Conservation (phyloP, 768 basidiomycete genomes). For the Mycena rosella region DNA sequence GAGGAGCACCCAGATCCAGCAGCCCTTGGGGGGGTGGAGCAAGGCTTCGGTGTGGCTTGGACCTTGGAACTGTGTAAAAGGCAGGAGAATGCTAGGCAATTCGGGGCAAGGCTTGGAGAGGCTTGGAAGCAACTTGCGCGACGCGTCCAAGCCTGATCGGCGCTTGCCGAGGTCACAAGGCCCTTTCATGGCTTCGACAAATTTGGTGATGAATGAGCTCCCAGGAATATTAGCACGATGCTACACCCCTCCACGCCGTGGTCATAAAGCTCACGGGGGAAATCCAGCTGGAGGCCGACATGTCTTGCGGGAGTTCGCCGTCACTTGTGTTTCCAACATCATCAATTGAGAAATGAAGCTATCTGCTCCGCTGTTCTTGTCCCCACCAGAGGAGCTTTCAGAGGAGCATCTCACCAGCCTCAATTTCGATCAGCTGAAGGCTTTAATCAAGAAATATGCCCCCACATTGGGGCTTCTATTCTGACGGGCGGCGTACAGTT, state of each 20-base stretch:
- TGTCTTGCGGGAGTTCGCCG: slow-evolving; percentile 29
- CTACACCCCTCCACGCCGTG: slow-evolving; percentile 13
- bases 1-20: no score
- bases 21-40: no score
- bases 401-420: slow-evolving; percentile 28
- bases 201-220: slow-evolving; percentile 14
- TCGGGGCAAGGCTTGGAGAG: no score
- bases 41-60: no score
- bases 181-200: no score
- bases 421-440: slow-evolving; percentile 29
- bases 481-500: slow-evolving; percentile 11
- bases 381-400: slow-evolving; percentile 33
- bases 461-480: slow-evolving; percentile 34
- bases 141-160: no score
- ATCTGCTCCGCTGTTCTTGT: slow-evolving; percentile 18
- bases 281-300: slow-evolving; percentile 4
- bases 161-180: no score
- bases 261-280: slow-evolving; percentile 2
- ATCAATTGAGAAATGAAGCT: slow-evolving; percentile 35
- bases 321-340: slow-evolving; percentile 1
- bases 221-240: slow-evolving; percentile 37
- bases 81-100: no score
- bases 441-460: slow-evolving; percentile 1
- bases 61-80: no score
- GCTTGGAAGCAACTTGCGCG: no score